Percentiles rank a stretch among this genome's conserved stretches.
Conservation (phyloP, 148 eudicot species). For the Amaranthus hypochondriacus region DNA sequence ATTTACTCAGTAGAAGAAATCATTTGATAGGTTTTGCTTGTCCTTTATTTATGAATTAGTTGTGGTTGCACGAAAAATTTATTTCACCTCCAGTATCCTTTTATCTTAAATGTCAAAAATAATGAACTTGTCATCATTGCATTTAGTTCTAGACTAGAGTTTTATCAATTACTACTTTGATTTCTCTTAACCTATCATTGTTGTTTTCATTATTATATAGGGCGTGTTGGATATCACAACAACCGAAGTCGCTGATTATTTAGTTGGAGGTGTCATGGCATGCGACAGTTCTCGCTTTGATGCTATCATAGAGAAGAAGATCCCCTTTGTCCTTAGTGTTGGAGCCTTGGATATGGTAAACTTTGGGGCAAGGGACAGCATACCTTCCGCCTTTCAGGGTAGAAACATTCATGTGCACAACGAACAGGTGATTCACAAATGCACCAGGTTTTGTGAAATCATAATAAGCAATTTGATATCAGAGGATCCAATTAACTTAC, state of each 20-base stretch:
- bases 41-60: neutral
- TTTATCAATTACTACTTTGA: neutral
- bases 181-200: neutral
- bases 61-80: neutral
- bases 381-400: slow-evolving; percentile 66
- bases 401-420: slow-evolving; percentile 75
- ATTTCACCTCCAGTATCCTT: neutral
- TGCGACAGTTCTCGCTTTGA: slow-evolving; percentile 89
- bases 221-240: slow-evolving; percentile 97
- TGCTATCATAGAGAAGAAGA: slow-evolving; percentile 63
- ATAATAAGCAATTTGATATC: neutral
- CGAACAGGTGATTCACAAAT: slow-evolving; percentile 58
- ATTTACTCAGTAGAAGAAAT: neutral
- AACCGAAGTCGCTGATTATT: slow-evolving; percentile 91
- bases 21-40: neutral
- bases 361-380: slow-evolving; percentile 65
- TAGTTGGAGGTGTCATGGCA: slow-evolving; percentile 97
- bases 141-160: slow-evolving; percentile 3
- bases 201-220: slow-evolving; percentile 29
- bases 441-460: slow-evolving; percentile 7
- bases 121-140: slow-evolving; percentile 1
- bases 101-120: neutral
- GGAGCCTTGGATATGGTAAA: slow-evolving; percentile 99
- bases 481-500: neutral
- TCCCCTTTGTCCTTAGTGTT: slow-evolving; percentile 82